Evolutionary conservation across 1,139 yeast genomes (phyloP), one percentile per base, ranked within the genome.

Genomic region (Yamadazyma kanchanaburiensis): DNA sequence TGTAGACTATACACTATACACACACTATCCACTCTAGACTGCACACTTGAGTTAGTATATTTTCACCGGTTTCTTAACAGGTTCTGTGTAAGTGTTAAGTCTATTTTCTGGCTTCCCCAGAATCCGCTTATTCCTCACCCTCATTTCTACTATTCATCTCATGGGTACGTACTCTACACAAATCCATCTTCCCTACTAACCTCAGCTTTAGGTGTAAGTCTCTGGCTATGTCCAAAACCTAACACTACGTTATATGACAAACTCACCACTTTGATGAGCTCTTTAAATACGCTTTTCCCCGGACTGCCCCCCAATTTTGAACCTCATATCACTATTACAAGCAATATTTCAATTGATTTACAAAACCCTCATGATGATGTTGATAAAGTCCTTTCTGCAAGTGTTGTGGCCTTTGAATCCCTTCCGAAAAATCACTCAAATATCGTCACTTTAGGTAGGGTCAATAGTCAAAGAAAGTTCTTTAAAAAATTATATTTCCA

Each of bases 301-400:
- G 83, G 79, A 27, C 81, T 80, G 16, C 77, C 81, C 4, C 73
- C 74, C 2, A 52, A 49, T 24, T 80, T 84, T 43, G 84, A 77
- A 36, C 95, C 95, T 4, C 95, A 85, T 50, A 69, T 85, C 24
- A 85, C 95, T 2, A 68, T 85, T 21, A 77, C 89, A 2, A 70
- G 87, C 17, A 71, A 77, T 36, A 61, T 84, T 21, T 58, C 56
- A 3, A 60, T 79, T 23, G 58, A 67, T 31, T 45, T 58, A 14
- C 53, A 42, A 9, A 58, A 65, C 25, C 64, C 71, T 10, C 66
- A 68, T 21, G 74, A 68, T 18, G 81, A 77, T 34, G 84, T 80
- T 3, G 76, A 74, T 38, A 63, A 70, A 20, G 74, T 85, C 3
- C 64, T 85, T 18, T 77, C 79, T 9, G 74, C 84, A 13, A 77